A percentile compares a stretch with the other conserved stretches of the same genome.
These are phyloP conservation scores for Candida sanyaensis DNA, from an alignment of 1,139 yeast species.

Conservation along the genomic window DNA sequence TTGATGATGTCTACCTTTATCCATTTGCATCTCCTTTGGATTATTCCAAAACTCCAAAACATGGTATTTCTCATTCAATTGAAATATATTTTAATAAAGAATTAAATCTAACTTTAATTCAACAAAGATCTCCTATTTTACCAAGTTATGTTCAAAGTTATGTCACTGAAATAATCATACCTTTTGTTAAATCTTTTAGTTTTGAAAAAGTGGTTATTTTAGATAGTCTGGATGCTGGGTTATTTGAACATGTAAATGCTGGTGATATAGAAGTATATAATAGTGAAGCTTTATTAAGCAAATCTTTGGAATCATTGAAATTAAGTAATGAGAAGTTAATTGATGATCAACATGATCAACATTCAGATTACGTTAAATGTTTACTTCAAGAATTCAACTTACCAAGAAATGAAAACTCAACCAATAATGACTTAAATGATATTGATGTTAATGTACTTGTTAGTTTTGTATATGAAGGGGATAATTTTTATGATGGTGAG, in stretches of 20 bases:
- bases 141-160: constrained; percentile 60
- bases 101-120: constrained; percentile 57
- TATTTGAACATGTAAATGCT: constrained; percentile 27
- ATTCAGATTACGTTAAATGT: constrained; percentile 19
- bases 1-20: constrained; percentile 64
- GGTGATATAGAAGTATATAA: constrained; percentile 32
- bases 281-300: constrained; percentile 34
- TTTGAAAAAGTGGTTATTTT: constrained; percentile 56
- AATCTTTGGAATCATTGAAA: constrained; percentile 32
- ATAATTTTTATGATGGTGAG: constrained; percentile 75
- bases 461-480: constrained; percentile 83
- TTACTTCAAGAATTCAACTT: constrained; percentile 14
- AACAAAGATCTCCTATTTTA: constrained; percentile 82
- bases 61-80: constrained; percentile 57
- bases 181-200: constrained; percentile 41
- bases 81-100: constrained; percentile 54
- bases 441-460: constrained; percentile 29
- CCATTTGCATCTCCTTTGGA: constrained; percentile 89
- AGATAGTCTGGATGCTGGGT: constrained; percentile 74
- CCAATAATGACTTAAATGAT: background rate
- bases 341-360: constrained; percentile 14
- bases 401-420: constrained; percentile 5
- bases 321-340: constrained; percentile 10
- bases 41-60: constrained; percentile 12
- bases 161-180: constrained; percentile 52